Base-by-base conservation (phyloP, 805 yeast species). In the Kodamaea restingae region DNA sequence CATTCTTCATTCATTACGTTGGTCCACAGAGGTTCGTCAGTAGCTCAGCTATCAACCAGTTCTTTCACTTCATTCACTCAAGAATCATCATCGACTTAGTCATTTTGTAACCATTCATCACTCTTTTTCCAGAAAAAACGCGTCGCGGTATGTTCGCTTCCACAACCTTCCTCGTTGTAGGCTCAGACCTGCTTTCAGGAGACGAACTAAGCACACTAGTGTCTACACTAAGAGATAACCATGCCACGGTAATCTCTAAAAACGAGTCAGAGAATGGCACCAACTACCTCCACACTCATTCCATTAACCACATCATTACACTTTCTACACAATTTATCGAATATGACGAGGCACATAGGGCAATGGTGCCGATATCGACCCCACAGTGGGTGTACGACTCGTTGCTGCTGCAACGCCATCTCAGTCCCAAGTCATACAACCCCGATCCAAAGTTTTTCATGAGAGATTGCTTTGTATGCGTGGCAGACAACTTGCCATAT, bases 371-470 rank as follows among this genome's bases (percentile, higher is more conserved):
- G 0, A 72, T 84, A 1, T 82, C 85, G 11, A 71, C 74, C 0
- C 70, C 80, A 0, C 55, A 65, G 4, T 87, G 93, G 88, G 65
- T 84, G 2, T 47, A 56, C 20, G 78, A 73, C 27, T 73, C 81
- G 2, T 51, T 71, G 0, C 51, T 51, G 7, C 55, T 55, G 18
- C 61, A 63, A 0, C 67, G 72, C 39, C 55, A 71, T 10, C 66
- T 71, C 18, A 76, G 83, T 4, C 66, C 73, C 29, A 70, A 80
- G 40, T 70, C 75, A 1, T 88, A 74, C 56, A 78, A 86, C 11
- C 95, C 96, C 0, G 84, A 83, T 52, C 83, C 86, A 7, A 65
- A 65, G 20, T 78, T 74, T 42, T 74, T 85, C 45, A 67, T 91
- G 54, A 79, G 78, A 43, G 73, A 76, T 38, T 73, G 77, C 12